Conservation (phyloP, 2,329 filamentous ascomycete species). For the Hymenoscyphus repandus region DNA sequence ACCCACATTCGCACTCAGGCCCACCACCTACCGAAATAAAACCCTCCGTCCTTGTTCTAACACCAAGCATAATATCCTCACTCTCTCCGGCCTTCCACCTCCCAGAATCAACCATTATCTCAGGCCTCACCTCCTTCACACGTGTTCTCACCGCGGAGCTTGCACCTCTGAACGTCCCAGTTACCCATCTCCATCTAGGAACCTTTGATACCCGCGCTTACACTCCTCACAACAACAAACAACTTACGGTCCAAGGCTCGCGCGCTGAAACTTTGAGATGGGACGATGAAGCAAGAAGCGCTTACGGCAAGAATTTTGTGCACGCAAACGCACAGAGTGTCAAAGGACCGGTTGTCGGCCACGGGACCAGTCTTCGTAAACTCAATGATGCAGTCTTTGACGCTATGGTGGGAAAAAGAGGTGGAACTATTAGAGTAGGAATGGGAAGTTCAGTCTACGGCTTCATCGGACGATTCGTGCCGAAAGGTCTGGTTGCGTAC, state of each 20-base stretch:
- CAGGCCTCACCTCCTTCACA: constrained; percentile 81
- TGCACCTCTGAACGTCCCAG: constrained; percentile 66
- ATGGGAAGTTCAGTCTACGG: constrained; percentile 81
- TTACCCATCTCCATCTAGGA: constrained; percentile 85
- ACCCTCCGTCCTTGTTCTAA: constrained; percentile 70
- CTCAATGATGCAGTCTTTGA: constrained; percentile 89
- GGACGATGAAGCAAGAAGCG: constrained; percentile 54
- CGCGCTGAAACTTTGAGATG: constrained; percentile 55
- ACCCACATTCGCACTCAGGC: constrained; percentile 26
- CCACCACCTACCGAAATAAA: constrained; percentile 43
- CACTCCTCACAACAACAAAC: constrained; percentile 40
- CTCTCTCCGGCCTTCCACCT: constrained; percentile 77
- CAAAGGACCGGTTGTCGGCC: constrained; percentile 38
- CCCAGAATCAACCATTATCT: constrained; percentile 79
- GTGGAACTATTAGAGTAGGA: constrained; percentile 69
- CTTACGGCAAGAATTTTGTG: constrained; percentile 61
- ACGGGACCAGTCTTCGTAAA: constrained; percentile 61
- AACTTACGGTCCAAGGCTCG: constrained; percentile 37
- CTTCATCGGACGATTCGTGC: constrained; percentile 76
- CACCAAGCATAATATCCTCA: constrained; percentile 73
- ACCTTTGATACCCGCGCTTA: constrained; percentile 79
- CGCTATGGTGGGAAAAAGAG: constrained; percentile 60
- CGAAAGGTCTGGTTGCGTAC: constrained; percentile 75
- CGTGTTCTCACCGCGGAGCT: constrained; percentile 77
- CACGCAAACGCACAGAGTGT: constrained; percentile 41